A percentile compares a stretch with the other conserved stretches of the same genome.
Conservation (phyloP, 164 flowering plant species). For the Dillenia turbinata region DNA sequence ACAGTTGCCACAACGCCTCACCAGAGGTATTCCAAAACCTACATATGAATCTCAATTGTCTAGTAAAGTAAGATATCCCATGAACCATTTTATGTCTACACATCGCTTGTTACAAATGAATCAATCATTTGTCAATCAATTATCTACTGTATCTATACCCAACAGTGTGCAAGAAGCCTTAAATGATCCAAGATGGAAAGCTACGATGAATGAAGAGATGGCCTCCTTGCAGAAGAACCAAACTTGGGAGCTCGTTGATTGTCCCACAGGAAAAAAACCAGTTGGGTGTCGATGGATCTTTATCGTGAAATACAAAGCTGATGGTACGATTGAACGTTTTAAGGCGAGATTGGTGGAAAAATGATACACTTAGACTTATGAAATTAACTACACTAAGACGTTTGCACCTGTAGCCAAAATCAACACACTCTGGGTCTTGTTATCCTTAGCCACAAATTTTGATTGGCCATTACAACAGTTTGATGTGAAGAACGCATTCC, state of each 20-base stretch:
- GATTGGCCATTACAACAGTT: neutral
- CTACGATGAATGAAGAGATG: slow-evolving; percentile 5
- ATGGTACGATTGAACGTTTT: neutral
- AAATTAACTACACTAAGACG: neutral
- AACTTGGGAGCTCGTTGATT: slow-evolving; percentile 4
- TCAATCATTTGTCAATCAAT: neutral
- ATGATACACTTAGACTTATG: neutral
- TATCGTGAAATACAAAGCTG: slow-evolving; percentile 3
- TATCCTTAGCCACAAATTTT: neutral
- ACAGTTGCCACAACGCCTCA: neutral
- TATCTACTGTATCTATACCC: slow-evolving; percentile 2
- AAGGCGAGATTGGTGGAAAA: neutral
- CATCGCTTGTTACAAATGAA: neutral
- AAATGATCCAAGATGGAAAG: neutral
- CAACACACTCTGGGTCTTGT: neutral
- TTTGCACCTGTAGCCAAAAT: slow-evolving; percentile 1
- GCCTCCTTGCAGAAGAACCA: neutral
- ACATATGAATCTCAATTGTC: neutral
- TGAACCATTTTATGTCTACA: slow-evolving; percentile 1
- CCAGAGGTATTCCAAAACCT: neutral
- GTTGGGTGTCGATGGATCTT: neutral
- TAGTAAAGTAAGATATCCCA: neutral
- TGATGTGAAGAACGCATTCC: too few species aligned
- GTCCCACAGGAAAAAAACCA: neutral
- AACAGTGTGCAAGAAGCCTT: slow-evolving; percentile 1